These are phyloP conservation scores for Aspergillus nanangensis DNA, from an alignment of 495 filamentous ascomycete species.

Conservation along the genomic window DNA sequence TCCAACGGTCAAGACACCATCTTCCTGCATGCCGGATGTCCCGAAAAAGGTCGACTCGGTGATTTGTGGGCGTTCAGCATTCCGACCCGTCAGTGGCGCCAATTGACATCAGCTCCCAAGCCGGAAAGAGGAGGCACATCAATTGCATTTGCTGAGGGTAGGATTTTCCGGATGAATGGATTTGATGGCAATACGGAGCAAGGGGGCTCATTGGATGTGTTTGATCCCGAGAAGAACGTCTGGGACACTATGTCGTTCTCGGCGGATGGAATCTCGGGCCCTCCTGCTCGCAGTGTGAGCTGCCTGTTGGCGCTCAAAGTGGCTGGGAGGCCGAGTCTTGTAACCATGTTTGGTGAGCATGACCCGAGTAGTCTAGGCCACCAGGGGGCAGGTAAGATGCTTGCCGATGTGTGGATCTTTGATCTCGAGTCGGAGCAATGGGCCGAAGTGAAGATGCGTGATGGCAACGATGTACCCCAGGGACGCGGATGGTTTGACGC, in stretches of 20 bases:
- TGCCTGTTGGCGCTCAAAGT: slow-evolving; percentile 34
- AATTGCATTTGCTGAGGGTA: slow-evolving; percentile 50
- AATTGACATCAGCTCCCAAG: slow-evolving; percentile 58
- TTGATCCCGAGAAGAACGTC: slow-evolving; percentile 23
- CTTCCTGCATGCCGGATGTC: slow-evolving; percentile 70
- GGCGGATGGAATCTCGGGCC: slow-evolving; percentile 37
- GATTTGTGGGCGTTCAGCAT: slow-evolving; percentile 75
- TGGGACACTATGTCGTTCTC: slow-evolving; percentile 43
- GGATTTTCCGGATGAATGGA: slow-evolving; percentile 69
- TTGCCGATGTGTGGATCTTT: slow-evolving; percentile 71
- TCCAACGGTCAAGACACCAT: slow-evolving; percentile 50
- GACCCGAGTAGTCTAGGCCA: slow-evolving; percentile 59
- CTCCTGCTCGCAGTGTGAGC: slow-evolving; percentile 40
- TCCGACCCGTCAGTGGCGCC: slow-evolving; percentile 52
- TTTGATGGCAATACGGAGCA: slow-evolving; percentile 62
- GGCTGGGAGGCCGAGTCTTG: slow-evolving; percentile 51
- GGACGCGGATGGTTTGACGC: slow-evolving; percentile 47
- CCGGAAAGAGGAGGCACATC: slow-evolving; percentile 58
- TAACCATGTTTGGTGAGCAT: slow-evolving; percentile 65
- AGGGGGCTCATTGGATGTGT: slow-evolving; percentile 62
- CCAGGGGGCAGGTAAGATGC: slow-evolving; percentile 61
- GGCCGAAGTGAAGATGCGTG: slow-evolving; percentile 46
- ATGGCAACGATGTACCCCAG: too few species aligned
- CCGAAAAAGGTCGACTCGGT: slow-evolving; percentile 47
- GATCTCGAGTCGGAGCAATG: slow-evolving; percentile 52